Evolutionary conservation across 1,139 yeast genomes (phyloP).

Genomic region (Yamadazyma diddensiae): DNA sequence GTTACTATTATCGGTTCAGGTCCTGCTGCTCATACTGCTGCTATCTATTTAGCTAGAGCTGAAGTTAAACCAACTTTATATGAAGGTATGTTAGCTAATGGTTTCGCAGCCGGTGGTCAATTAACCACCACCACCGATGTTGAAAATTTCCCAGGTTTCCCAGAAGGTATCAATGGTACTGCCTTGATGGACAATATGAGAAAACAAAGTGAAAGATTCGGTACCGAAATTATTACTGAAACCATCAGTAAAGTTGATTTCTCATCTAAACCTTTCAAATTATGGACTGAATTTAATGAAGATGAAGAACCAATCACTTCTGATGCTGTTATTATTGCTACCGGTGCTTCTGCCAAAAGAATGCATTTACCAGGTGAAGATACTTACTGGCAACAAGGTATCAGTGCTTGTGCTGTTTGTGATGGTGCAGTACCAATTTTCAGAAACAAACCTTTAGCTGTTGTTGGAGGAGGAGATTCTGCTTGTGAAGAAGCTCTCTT

Average conservation of each 20-base stretch:
- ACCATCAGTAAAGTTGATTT: slow-evolving; percentile 90
- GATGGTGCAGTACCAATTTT: slow-evolving; percentile 99
- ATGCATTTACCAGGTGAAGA: slow-evolving; percentile 94
- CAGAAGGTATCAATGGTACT: slow-evolving; percentile 86
- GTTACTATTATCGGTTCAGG: slow-evolving; percentile 97
- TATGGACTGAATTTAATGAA: slow-evolving; percentile 95
- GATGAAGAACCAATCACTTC: slow-evolving; percentile 86
- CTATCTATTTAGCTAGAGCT: slow-evolving; percentile 93
- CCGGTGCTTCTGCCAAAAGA: slow-evolving; percentile 98
- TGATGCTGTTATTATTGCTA: slow-evolving; percentile 88
- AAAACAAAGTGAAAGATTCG: slow-evolving; percentile 79
- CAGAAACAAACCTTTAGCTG: slow-evolving; percentile 96
- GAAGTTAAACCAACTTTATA: slow-evolving; percentile 90
- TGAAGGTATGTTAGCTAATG: slow-evolving; percentile 97
- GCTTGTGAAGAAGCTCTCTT: slow-evolving; percentile 98
- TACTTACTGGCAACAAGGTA: slow-evolving; percentile 97
- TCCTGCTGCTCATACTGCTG: slow-evolving; percentile 99
- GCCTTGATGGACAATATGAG: slow-evolving; percentile 93
- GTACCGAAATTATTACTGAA: slow-evolving; percentile 92
- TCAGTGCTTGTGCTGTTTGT: slow-evolving; percentile 98
- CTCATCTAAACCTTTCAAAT: slow-evolving; percentile 83
- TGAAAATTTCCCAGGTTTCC: slow-evolving; percentile 98
- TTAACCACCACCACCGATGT: slow-evolving; percentile 96
- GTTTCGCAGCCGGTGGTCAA: slow-evolving; percentile 98
- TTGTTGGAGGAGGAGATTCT: slow-evolving; percentile 97